Base-by-base conservation (phyloP, 1,284 basidiomycete species). In the Pseudozyma sp. region DNA sequence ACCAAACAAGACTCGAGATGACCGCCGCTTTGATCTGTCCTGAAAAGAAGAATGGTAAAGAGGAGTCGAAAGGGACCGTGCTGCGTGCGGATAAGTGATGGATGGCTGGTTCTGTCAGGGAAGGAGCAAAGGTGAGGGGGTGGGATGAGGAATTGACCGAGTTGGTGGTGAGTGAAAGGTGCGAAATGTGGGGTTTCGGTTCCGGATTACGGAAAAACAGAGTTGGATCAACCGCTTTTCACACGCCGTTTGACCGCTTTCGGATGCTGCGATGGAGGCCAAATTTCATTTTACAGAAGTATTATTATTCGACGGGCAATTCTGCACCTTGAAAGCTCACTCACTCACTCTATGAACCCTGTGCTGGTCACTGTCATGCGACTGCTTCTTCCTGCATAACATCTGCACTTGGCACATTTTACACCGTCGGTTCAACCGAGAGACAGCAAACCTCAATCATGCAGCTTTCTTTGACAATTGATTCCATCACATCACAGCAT, bases 111-210 rank as follows among this genome's bases (percentile, higher is more conserved):
- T 31, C 25, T 31, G 25, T 31, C 3, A 31, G 25, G 25, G 25
- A 31, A 31, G 6, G 25, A 31, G 25, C 25, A 31, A 31, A 31
- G 25, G 25, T 31, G 25, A n/a, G 25, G 14, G 19, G 43, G 1
- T 18, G 43, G n/a, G n/a, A 18, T 16, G 12, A 44, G 43, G n/a
- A 18, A 18, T 18, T 44, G 43, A n/a, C n/a, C 12, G n/a, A 44
- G 43, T 18, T 44, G 43, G 9, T 16, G 9, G 43, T 18, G 43
- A 18, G 19, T 44, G 43, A 16, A 16, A 18, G 43, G n/a, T 16
- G 42, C 12, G n/a, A 59, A 55, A 52, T 66, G 63, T 59, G 63
- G 63, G 63, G 63, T 55, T 51, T 66, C 63, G 63, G 63, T 55
- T 59, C 63, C 63, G 63, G 44, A 31, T 45, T 53, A 48, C 57